Evolutionary conservation across 2,329 filamentous ascomycete species (phyloP), one percentile per base, ranked within the genome.

Genomic region (Cladobotryum mycophilum): DNA sequence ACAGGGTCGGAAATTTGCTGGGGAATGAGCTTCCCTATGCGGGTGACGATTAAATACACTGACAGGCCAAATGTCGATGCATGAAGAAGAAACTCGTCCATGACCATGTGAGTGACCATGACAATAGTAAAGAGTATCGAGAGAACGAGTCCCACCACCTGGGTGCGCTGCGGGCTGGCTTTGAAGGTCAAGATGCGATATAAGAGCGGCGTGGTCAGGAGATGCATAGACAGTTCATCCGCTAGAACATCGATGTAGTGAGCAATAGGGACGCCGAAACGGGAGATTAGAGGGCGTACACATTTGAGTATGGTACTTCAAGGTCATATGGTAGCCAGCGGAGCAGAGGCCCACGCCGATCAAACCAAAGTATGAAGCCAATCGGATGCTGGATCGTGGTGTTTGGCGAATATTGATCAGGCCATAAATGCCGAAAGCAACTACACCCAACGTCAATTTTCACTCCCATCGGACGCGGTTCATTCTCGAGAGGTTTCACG

Each of bases 41-140:
- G 57, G 1, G 57, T 61, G 3, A 60, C 67, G 41, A 72, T 70
- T n/a, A 69, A 41, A 22, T 62, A 66, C 1, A 70, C 62, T 0
- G 60, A 63, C 2, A 67, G 5, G 0, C 64, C 69, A 53, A 72
- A 72, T 0, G 61, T 56, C 0, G 60, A 56, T 0, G 68, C 69
- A 41, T 72, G 69, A 0, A 72, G 57, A 0, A 72, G 37, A 37
- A 72, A 71, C 46, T 72, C 69, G 30, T 72, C 68, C 67, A 71
- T 66, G 14, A 66, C 63, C 63, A 71, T 71, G 38, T 72, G 69
- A 0, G 67, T 63, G 5, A 70, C 61, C 65, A 71, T 71, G 4
- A 71, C 66, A 4, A 64, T 47, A 1, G 59, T 62, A 4, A 65
- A 65, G 0, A 64, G 50, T 1, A 47, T 48, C 0, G 48, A 41